Evolutionary conservation across 2,329 filamentous ascomycete species (phyloP).

Genomic region (Coniochaeta sp.): DNA sequence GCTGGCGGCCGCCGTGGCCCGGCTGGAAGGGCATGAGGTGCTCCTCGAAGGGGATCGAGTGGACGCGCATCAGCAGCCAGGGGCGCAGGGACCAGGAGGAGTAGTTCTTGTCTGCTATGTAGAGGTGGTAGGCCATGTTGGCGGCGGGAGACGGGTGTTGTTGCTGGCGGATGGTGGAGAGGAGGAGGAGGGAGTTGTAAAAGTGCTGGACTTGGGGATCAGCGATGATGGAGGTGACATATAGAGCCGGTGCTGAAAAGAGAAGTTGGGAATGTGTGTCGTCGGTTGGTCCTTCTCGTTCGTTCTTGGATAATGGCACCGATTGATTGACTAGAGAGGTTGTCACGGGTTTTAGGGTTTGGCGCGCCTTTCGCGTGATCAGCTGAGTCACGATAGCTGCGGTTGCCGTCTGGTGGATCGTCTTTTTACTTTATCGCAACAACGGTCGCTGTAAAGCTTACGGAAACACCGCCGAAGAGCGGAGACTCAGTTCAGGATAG

Average conservation of each 20-base stretch:
- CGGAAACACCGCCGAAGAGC: neutral
- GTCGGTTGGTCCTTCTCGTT: neutral
- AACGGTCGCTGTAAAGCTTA: no score
- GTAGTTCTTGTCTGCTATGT: constrained; percentile 37
- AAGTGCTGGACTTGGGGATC: neutral
- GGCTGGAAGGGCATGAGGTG: constrained; percentile 23
- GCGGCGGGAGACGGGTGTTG: neutral
- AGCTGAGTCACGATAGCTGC: neutral
- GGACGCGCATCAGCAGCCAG: constrained; percentile 35
- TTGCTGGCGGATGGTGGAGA: neutral
- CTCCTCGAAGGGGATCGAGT: constrained; percentile 34
- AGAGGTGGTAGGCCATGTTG: constrained; percentile 17
- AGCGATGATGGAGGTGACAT: neutral
- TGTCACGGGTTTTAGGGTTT: neutral
- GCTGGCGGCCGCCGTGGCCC: constrained; percentile 20
- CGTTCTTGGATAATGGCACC: neutral
- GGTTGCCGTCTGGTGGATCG: neutral
- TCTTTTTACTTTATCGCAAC: neutral
- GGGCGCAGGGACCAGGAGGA: constrained; percentile 39
- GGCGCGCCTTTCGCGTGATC: neutral
- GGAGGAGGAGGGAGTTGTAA: neutral
- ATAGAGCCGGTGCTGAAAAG: neutral
- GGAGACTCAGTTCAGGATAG: neutral
- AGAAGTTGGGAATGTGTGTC: neutral
- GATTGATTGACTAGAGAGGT: neutral